Base-by-base conservation (phyloP, 495 filamentous ascomycete genomes). In the Lichina pygmaea region DNA sequence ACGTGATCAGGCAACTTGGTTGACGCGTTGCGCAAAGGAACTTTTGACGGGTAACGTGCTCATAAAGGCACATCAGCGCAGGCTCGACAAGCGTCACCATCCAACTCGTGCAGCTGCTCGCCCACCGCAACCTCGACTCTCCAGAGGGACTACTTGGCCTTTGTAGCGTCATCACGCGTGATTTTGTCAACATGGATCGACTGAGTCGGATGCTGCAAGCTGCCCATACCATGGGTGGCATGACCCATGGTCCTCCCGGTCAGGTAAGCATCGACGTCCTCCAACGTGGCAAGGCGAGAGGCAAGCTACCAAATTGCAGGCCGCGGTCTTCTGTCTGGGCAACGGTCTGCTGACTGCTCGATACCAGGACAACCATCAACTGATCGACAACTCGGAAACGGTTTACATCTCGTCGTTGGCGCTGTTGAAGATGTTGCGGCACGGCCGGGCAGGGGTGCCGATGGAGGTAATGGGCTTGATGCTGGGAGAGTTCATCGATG, bases 401-500 rank as follows among this genome's bases (percentile, higher is more conserved):
- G 89, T 97, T 54, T 92, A 97, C 64, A 94, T 97, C 56, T 97
- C 89, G 30, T 97, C 89, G 33, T 72, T 97, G 50, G 89, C 89
- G 50, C 71, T 97, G 36, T 69, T 97, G 54, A 97, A 97, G 71
- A 97, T 97, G 89, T 67, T 97, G 53, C 75, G 86, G 56, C 89
- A 97, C 60, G 89, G 89, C 53, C 77, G 89, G 53, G 89, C 89
- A 44, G 89, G 89, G 63, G 89, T 97, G 45, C 89, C 89, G 31
- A 97, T 97, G 89, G 89, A 97, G 71, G 89, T 97, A 56, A 97
- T 97, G 89, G 89, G 89, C 41, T 64, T 97, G 55, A 95, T 97
- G 89, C 66, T 95, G 49, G 89, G 89, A 55, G 91, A 94, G 55
- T 95, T 97, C 55, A 86, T 97, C 47, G 89, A 97, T 60, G 89